Base-by-base conservation (phyloP, 2,329 filamentous ascomycete species). In the Fusarium aywerte region DNA sequence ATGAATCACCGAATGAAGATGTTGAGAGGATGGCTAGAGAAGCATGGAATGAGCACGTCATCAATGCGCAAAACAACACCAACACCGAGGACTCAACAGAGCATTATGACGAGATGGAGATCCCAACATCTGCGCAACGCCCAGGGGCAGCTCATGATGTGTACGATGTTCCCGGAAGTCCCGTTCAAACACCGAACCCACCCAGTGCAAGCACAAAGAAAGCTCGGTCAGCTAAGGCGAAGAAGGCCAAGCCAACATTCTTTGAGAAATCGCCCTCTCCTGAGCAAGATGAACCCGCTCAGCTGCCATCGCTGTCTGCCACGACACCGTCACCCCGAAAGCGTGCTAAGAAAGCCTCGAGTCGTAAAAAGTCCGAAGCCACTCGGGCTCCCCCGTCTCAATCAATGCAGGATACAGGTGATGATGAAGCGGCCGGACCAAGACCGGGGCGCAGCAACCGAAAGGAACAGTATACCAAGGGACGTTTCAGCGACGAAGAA, bases 171-270 rank as follows among this genome's bases (percentile, higher is more conserved):
- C 73, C 72, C 3, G 67, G 65, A 47, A 73, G 68, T 35, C 71
- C 73, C 5, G 23, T 62, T n/a, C 56, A 64, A 16, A 45, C 53
- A 23, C 62, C 68, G 12, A 62, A 67, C 32, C 66, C 70, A 8
- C 69, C 71, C 8, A 73, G 69, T 42, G 53, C 69, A 39, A 71
- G 54, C 45, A 20, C 68, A 35, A 75, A 74, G 62, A 74, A 67
- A 62, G 57, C 72, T 36, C 75, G 77, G 25, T 75, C 80, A 32
- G 78, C 78, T 31, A 74, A 78, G 54, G 76, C 78, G 40, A 84
- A 82, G 75, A 85, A 82, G 74, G 77, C 80, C 45, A 85, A 85
- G 70, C 80, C 81, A 11, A 82, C 81, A 18, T 83, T 78, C 55
- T 82, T 81, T 64, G 76, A 79, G 39, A 74, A 78, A 52, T 72